A percentile compares a stretch with the other conserved stretches of the same genome.
These are phyloP conservation scores for Polytolypa hystricis DNA, from an alignment of 2,329 filamentous ascomycete species.

Conservation along the genomic window DNA sequence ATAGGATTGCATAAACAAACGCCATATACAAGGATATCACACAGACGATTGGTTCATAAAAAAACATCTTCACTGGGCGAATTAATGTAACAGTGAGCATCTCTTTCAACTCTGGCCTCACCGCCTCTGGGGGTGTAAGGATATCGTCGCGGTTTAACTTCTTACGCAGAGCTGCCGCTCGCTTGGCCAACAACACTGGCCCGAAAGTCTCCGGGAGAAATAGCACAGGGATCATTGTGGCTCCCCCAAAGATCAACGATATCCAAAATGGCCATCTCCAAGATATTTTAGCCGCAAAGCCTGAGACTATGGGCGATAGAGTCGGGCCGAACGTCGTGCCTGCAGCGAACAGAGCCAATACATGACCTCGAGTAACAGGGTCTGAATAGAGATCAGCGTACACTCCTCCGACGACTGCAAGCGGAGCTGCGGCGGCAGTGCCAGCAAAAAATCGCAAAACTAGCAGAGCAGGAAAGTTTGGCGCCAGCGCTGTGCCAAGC, in stretches of 20 bases:
- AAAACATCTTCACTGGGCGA: conserved; percentile 14
- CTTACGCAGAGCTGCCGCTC: conserved; percentile 19
- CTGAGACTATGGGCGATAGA: conserved; percentile 34
- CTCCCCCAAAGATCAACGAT: conserved; percentile 52
- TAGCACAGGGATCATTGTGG: conserved; percentile 43
- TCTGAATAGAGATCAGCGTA: conserved; percentile 39
- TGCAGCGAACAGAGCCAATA: conserved; percentile 26
- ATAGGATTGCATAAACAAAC: conserved; percentile 13
- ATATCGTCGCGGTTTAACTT: conserved; percentile 5
- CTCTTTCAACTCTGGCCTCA: conserved; percentile 3
- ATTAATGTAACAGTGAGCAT: conserved; percentile 11
- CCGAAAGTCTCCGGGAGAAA: conserved; percentile 54
- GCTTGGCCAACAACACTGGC: conserved; percentile 49
- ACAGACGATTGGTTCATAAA: conserved; percentile 15
- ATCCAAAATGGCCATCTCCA: conserved; percentile 47
- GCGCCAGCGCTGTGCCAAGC: conserved; percentile 32
- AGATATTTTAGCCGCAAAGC: conserved; percentile 29
- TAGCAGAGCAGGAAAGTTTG: conserved; percentile 29
- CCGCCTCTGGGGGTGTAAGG: neutral
- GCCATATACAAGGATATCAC: conserved; percentile 15
- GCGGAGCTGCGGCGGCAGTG: conserved; percentile 32
- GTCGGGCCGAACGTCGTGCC: conserved; percentile 31
- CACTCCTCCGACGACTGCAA: conserved; percentile 33
- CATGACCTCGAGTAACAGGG: conserved; percentile 27
- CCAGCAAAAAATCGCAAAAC: conserved; percentile 36